phyloP scores from a whole-genome alignment of 2,329 filamentous ascomycete species.

The Aspergillus sp. region DNA sequence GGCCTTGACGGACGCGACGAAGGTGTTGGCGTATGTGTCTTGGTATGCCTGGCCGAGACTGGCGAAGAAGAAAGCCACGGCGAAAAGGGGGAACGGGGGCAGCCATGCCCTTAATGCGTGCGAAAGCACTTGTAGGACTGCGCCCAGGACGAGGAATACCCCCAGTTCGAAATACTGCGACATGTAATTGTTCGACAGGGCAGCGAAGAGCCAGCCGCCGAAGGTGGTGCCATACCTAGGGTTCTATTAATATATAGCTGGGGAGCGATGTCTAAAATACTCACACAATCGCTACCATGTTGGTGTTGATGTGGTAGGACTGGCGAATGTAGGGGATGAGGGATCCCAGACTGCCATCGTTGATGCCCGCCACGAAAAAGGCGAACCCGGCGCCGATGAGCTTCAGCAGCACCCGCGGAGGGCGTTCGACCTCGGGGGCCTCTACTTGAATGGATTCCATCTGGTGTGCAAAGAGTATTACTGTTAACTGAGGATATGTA shows the following conservation, averaged over 20 bases:
- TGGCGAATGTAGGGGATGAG: slow-evolving; percentile 62
- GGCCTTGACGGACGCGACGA: slow-evolving; percentile 51
- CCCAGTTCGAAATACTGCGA: slow-evolving; percentile 55
- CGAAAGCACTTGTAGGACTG: slow-evolving; percentile 47
- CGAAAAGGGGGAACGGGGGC: slow-evolving; percentile 57
- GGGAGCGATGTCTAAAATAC: slow-evolving; percentile 7
- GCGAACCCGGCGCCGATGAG: slow-evolving; percentile 57
- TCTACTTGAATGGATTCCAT: slow-evolving; percentile 5
- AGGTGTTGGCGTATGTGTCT: slow-evolving; percentile 63
- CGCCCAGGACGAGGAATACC: slow-evolving; percentile 56
- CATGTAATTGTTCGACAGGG: slow-evolving; percentile 50
- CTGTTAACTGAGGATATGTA: too few relatives aligned
- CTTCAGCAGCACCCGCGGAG: slow-evolving; percentile 36
- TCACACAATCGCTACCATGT: slow-evolving; percentile 51
- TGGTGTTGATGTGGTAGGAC: slow-evolving; percentile 54
- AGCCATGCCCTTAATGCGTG: slow-evolving; percentile 55
- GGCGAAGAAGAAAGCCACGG: slow-evolving; percentile 57
- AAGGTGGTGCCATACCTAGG: slow-evolving; percentile 56
- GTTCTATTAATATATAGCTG: too few relatives aligned
- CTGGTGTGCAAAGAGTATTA: not conserved
- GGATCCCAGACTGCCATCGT: slow-evolving; percentile 63
- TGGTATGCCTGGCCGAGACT: slow-evolving; percentile 62
- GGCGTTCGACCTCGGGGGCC: not conserved
- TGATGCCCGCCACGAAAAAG: slow-evolving; percentile 64
- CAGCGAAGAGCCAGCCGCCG: slow-evolving; percentile 58